Evolutionary conservation across 805 yeast species (phyloP), one percentile per base, ranked within the genome.

Genomic region (Ogataea haglerorum): DNA sequence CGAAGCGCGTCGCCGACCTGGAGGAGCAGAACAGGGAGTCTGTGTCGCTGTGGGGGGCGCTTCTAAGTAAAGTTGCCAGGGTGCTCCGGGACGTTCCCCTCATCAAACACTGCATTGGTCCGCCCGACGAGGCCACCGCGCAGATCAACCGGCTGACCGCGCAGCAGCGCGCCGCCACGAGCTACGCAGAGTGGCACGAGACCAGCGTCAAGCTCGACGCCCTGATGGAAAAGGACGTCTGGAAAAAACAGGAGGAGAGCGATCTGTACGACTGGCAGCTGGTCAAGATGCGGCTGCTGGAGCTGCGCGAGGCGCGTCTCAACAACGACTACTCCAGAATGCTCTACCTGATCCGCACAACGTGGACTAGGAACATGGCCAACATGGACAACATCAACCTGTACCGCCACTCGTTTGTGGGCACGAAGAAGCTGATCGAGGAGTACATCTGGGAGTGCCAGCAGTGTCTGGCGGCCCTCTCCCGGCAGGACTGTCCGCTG

Each of bases 331-430:
- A 75, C 51, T 67, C 76, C 41, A 69, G 73, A 30, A 61, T 91
- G 24, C 61, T 91, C 10, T 88, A 85, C 52, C 65, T 86, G 10
- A 79, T 93, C 3, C 64, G 98, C 44, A 91, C 96, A 0, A 78
- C 85, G 17, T 85, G 96, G 85, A 74, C 77, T 2, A 69, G 99
- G 47, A 86, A 89, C 55, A 61, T 88, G 38, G 98, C 95, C 1
- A 85, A 87, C 51, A 85, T 89, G 70, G 95, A 95, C 1, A 84
- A 89, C 59, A 75, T 81, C 14, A 76, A 80, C 50, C 67, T 93
- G 12, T 93, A 86, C 60, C 67, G 82, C 30, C 86, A 85, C 57
- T 78, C 90, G 3, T 82, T 78, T 54, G 82, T 85, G 12, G 98
- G 99, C 4, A 91, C 98, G 0, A 91, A 91, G 57, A 57, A 62